Evolutionary conservation across 2,329 filamentous ascomycete genomes (phyloP), one percentile per base, ranked within the genome.

Genomic region (Gnomoniopsis sp.): DNA sequence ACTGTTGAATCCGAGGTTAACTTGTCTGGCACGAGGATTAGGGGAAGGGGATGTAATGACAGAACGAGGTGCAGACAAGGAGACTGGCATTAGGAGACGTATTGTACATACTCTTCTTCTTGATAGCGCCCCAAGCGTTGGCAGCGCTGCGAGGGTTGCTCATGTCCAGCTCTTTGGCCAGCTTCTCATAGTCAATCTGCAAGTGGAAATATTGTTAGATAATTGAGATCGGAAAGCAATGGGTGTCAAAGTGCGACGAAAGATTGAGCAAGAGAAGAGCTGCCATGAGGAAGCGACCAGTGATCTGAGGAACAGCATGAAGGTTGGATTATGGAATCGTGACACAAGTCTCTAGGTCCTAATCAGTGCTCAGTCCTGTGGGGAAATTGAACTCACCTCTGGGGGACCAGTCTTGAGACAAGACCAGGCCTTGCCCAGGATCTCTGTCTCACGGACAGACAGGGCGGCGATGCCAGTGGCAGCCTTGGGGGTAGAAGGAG

Each of bases 91-190:
- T 47, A 47, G 19, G 44, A 19, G 19, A 46, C 8, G n/a, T 19
- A 44, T n/a, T 41, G 12, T 23, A 47, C 44, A 10, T 23, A 23
- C 44, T 57, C 49, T 62, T 62, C 55, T 58, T 62, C 52, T 58
- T 62, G 52, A 62, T 61, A 22, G 36, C n/a, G 17, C 43, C 23
- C 61, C 58, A 61, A n/a, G 58, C 58, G 21, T 62, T 62, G 44
- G 46, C 22, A 3, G 61, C 59, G 19, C 56, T 60, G 38, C 59
- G 60, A 15, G 43, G 55, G 52, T 62, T 61, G 30, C 21, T 21
- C 60, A 62, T 64, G 53, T 21, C 41, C 2, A 61, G 22, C 61
- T 90, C 82, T 74, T 87, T 87, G 61, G 85, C 87, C 47, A 91
- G 88, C 72, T 90, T 48, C 15, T 49, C 52, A 22, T 58, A 62